Evolutionary conservation across 169 alveolate species (phyloP), one percentile per base, ranked within the genome.

Genomic region (Hepatocystis sp.): DNA sequence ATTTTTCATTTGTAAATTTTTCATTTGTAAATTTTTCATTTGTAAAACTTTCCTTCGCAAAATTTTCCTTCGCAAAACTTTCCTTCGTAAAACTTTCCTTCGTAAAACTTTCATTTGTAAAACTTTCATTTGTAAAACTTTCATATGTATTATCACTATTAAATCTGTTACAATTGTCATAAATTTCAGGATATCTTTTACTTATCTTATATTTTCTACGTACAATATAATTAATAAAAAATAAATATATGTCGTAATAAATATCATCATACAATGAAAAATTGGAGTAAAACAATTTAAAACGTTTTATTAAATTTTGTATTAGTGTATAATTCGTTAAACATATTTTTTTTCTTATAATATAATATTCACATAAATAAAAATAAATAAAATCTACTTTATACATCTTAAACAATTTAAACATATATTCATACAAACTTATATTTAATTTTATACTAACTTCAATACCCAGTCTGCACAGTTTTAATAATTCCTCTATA

Each of bases 161-260:
- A n/a, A n/a, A n/a, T n/a, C n/a, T n/a, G n/a, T n/a, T n/a, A n/a
- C n/a, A n/a, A n/a, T n/a, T n/a, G n/a, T n/a, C n/a, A n/a, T n/a
- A n/a, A n/a, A n/a, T n/a, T n/a, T n/a, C n/a, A n/a, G n/a, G n/a
- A n/a, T n/a, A n/a, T n/a, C n/a, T 64, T 1, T 11, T 52, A 11
- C 15, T 21, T 15, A n/a, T n/a, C n/a, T n/a, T n/a, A n/a, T n/a
- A n/a, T n/a, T n/a, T n/a, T n/a, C n/a, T n/a, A n/a, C n/a, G n/a
- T n/a, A n/a, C n/a, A n/a, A 71, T 27, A 25, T 30, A 49, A 32
- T 51, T 17, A 64, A 52, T 58, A 39, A 71, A 71, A 17, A 71
- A 71, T 15, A 71, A 15, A 47, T 58, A 71, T 53, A 71, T 19
- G 10, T 71, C 86, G 32, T 71, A 71, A 58, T 51, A 56, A 1